These are phyloP conservation scores for Wallacemonas sp. DNA, from an alignment of 208 protist species.

Conservation along the genomic window DNA sequence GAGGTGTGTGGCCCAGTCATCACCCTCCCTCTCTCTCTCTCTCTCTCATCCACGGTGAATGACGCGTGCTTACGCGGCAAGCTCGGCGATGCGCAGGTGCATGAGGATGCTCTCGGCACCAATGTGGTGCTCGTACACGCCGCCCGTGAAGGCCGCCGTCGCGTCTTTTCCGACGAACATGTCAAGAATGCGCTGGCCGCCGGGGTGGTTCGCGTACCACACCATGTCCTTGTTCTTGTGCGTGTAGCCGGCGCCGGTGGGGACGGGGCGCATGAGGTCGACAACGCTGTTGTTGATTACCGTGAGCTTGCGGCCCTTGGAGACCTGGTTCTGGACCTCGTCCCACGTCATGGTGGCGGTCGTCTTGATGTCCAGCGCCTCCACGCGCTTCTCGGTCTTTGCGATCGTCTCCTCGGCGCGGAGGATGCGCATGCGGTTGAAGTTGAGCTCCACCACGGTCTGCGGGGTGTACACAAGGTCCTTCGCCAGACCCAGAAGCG, in stretches of 20 bases:
- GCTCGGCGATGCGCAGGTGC: constrained; percentile 60
- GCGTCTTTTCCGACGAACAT: constrained; percentile 77
- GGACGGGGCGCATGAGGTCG: constrained; percentile 62
- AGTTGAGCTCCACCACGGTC: constrained; percentile 59
- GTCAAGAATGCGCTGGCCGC: constrained; percentile 72
- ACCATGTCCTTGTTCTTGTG: constrained; percentile 60
- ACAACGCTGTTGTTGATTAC: constrained; percentile 67
- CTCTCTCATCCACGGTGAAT: background rate
- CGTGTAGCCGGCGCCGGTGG: constrained; percentile 59
- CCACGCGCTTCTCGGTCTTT: constrained; percentile 34
- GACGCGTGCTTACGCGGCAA: constrained; percentile 14
- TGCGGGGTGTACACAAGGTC: constrained; percentile 68
- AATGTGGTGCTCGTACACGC: constrained; percentile 67
- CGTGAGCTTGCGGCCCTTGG: constrained; percentile 59
- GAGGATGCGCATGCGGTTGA: constrained; percentile 51
- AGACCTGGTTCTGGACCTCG: constrained; percentile 52
- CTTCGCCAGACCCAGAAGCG: constrained; percentile 55
- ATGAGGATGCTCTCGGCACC: constrained; percentile 60
- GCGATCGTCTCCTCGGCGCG: constrained; percentile 30
- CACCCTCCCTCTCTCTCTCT: background rate
- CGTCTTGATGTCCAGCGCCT: constrained; percentile 35
- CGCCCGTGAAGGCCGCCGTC: constrained; percentile 64
- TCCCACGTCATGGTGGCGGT: constrained; percentile 56
- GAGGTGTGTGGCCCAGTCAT: background rate
- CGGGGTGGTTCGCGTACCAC: constrained; percentile 75